Conservation (phyloP, 2,329 filamentous ascomycete genomes). For the Fusarium stilboides region DNA sequence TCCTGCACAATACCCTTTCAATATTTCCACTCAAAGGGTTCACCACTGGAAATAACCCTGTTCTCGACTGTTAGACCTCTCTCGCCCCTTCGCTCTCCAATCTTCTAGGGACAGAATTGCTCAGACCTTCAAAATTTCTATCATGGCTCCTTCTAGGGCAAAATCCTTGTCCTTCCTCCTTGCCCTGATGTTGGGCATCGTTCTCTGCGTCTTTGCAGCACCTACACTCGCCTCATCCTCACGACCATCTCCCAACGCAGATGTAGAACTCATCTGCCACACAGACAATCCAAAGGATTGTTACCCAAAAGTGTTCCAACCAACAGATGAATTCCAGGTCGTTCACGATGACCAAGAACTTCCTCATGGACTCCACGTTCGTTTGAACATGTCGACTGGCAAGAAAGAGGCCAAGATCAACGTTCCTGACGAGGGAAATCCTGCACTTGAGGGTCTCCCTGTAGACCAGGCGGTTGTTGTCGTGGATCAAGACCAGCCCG, state of each 20-base stretch:
- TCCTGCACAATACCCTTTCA: conserved; percentile 17
- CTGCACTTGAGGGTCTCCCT: conserved; percentile 65
- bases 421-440: conserved; percentile 66
- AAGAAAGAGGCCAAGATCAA: conserved; percentile 77
- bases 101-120: not conserved
- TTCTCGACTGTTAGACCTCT: not conserved
- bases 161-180: conserved; percentile 40
- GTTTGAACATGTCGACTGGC: conserved; percentile 75
- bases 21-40: conserved; percentile 12
- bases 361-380: conserved; percentile 75
- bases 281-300: conserved; percentile 72
- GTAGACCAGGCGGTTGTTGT: conserved; percentile 68
- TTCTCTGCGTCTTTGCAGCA: conserved; percentile 49
- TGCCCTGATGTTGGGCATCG: conserved; percentile 48
- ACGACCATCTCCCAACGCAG: conserved; percentile 54
- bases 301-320: conserved; percentile 75
- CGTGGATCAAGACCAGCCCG: conserved; percentile 63
- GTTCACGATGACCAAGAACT: conserved; percentile 76
- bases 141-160: conserved; percentile 48
- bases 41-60: conserved; percentile 11
- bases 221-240: conserved; percentile 51
- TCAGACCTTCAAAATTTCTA: conserved; percentile 1
- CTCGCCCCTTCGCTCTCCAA: not conserved
- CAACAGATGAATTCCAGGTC: conserved; percentile 75
- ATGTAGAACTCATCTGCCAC: conserved; percentile 75